phyloP scores from a whole-genome alignment of 805 yeast species.

The Metschnikowia kofuensis region DNA sequence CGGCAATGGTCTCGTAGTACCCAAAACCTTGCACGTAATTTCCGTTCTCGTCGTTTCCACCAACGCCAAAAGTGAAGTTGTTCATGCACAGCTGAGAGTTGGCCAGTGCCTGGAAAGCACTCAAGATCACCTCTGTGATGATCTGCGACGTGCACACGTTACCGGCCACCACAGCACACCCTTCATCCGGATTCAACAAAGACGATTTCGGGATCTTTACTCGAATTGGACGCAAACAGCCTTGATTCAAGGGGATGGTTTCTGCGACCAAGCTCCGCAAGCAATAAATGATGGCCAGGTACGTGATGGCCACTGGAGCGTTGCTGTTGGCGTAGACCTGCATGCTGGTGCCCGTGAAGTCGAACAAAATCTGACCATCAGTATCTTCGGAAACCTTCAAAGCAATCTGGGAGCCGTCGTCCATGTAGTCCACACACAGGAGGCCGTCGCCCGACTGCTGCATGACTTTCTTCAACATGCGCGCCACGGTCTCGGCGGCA shows the following conservation, averaged over 20 bases:
- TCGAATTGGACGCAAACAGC: slow-evolving; percentile 78
- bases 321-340: slow-evolving; percentile 87
- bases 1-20: slow-evolving; percentile 21
- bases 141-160: slow-evolving; percentile 95
- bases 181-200: slow-evolving; percentile 66
- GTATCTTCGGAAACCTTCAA: slow-evolving; percentile 48
- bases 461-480: slow-evolving; percentile 18
- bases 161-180: slow-evolving; percentile 89
- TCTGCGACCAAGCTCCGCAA: slow-evolving; percentile 80
- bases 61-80: slow-evolving; percentile 84
- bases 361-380: slow-evolving; percentile 67
- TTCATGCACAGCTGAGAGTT: slow-evolving; percentile 97
- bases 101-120: slow-evolving; percentile 86
- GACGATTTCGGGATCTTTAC: slow-evolving; percentile 43
- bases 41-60: slow-evolving; percentile 49
- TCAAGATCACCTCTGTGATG: slow-evolving; percentile 82
- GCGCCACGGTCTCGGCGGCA: slow-evolving; percentile 16
- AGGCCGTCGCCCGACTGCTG: slow-evolving; percentile 18
- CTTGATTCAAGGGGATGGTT: slow-evolving; percentile 91
- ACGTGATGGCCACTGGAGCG: slow-evolving; percentile 88
- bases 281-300: slow-evolving; percentile 85
- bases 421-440: slow-evolving; percentile 55
- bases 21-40: slow-evolving; percentile 24
- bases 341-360: slow-evolving; percentile 83
- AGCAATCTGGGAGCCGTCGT: slow-evolving; percentile 72